Evolutionary conservation across 805 yeast species (phyloP).

Genomic region (Ascoidea rubescens): DNA sequence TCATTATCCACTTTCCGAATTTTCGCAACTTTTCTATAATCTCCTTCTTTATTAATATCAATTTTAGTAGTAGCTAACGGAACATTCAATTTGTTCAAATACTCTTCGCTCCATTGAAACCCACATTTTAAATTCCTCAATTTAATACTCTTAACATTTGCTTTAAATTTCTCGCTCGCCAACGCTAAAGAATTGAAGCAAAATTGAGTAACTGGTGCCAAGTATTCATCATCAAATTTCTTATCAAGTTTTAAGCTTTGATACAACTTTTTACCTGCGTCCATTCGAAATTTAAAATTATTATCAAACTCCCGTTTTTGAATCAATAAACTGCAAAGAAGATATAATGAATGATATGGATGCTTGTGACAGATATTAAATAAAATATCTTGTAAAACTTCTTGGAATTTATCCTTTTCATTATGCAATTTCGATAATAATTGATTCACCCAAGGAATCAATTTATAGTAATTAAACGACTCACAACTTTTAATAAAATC

Average conservation of each 20-base stretch:
- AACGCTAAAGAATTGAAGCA: constrained; percentile 32
- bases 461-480: constrained; percentile 35
- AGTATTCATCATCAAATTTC: constrained; percentile 16
- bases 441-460: constrained; percentile 76
- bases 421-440: constrained; percentile 52
- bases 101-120: constrained; percentile 38
- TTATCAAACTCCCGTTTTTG: constrained; percentile 26
- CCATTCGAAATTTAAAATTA: constrained; percentile 28
- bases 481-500: constrained; percentile 17
- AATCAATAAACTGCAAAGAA: constrained; percentile 40
- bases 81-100: constrained; percentile 28
- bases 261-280: constrained; percentile 40
- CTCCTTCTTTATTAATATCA: constrained; percentile 23
- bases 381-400: constrained; percentile 32
- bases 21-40: constrained; percentile 32
- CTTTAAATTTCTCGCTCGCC: constrained; percentile 14
- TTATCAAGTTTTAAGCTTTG: constrained; percentile 18
- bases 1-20: constrained; percentile 30
- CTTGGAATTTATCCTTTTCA: constrained; percentile 41
- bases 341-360: constrained; percentile 64
- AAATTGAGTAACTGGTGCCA: constrained; percentile 33
- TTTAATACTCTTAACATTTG: constrained; percentile 13
- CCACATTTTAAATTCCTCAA: constrained; percentile 27
- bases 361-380: constrained; percentile 34
- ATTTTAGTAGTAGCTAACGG: constrained; percentile 58